A percentile compares a stretch with the other conserved stretches of the same genome.
phyloP scores from a whole-genome alignment of 805 yeast species.

The Ogataea chonburiensis region DNA sequence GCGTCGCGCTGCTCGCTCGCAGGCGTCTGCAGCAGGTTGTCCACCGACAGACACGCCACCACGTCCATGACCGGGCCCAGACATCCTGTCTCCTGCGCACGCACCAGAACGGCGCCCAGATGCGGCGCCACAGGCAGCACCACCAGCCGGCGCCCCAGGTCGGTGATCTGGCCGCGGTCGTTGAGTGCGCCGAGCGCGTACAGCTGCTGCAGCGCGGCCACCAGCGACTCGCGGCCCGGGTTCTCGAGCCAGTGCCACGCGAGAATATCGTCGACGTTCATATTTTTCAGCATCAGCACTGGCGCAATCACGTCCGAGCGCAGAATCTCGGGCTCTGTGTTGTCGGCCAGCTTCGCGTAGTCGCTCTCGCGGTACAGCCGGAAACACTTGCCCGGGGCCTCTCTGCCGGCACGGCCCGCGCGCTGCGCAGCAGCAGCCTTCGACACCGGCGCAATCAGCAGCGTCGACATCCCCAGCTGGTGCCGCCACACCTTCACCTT shows the following conservation, averaged over 20 bases:
- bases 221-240: constrained; percentile 76
- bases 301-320: constrained; percentile 86
- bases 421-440: constrained; percentile 94
- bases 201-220: constrained; percentile 74
- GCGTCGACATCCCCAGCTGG: constrained; percentile 86
- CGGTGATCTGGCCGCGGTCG: constrained; percentile 72
- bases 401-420: constrained; percentile 99
- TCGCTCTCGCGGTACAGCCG: constrained; percentile 77
- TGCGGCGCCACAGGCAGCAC: constrained; percentile 91
- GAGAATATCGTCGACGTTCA: constrained; percentile 79
- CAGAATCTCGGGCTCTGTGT: constrained; percentile 91
- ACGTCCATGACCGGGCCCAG: constrained; percentile 76
- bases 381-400: constrained; percentile 84
- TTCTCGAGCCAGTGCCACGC: constrained; percentile 92
- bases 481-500: constrained; percentile 96
- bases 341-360: constrained; percentile 59
- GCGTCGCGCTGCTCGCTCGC: constrained; percentile 80
- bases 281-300: constrained; percentile 74
- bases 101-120: constrained; percentile 77
- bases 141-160: constrained; percentile 82
- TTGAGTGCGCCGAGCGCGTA: constrained; percentile 78
- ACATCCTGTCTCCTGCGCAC: constrained; percentile 54
- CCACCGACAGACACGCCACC: constrained; percentile 90
- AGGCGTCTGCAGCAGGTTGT: constrained; percentile 79
- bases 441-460: constrained; percentile 88